phyloP scores from a whole-genome alignment of 331 rosid genomes.

The Acacia concinna region DNA sequence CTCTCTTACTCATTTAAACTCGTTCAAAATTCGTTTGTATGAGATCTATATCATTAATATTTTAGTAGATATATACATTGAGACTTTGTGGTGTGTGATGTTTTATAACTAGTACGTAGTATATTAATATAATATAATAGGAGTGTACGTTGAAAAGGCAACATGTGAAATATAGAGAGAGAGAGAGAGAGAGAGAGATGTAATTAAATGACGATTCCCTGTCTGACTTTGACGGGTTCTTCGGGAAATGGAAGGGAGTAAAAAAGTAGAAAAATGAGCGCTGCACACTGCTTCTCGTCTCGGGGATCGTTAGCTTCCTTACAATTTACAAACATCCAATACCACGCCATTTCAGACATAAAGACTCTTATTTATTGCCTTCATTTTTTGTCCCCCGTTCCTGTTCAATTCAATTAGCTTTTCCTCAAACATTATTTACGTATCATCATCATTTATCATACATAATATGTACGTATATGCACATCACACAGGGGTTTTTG shows the following conservation, averaged over 20 bases:
- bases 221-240: conserved; percentile 45
- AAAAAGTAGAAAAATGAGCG: conserved; percentile 3
- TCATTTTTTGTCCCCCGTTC: background rate
- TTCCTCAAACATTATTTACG: background rate
- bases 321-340: background rate
- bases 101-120: background rate
- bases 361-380: background rate
- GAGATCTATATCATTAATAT: too few relatives aligned
- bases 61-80: too few relatives aligned
- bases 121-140: too few relatives aligned
- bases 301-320: background rate
- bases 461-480: too few relatives aligned
- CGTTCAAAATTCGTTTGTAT: too few relatives aligned
- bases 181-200: background rate
- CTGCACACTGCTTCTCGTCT: conserved; percentile 19
- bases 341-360: background rate
- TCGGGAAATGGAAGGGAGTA: conserved; percentile 53
- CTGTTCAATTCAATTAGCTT: background rate
- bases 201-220: conserved; percentile 59
- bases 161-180: background rate
- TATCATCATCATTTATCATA: too few relatives aligned
- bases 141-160: background rate
- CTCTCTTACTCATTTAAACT: background rate
- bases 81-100: background rate
- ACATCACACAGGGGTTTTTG: too few relatives aligned